These are phyloP conservation scores for Triticum turgidum DNA, from an alignment of 176 grass and related monocot species.

Conservation along the genomic window DNA sequence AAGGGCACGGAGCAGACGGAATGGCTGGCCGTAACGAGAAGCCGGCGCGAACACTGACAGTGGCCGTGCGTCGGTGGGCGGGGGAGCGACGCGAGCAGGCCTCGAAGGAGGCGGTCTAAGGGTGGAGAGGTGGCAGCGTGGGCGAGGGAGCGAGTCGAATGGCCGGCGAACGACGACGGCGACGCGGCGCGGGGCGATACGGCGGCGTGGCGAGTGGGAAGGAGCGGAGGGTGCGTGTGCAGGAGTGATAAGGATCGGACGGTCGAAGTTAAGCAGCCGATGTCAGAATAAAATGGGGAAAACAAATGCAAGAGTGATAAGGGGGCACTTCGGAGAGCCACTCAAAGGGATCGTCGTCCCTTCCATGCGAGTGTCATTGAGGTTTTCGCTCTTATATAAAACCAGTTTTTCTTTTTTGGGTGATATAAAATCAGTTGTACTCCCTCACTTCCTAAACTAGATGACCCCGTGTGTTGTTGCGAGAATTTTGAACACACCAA, in stretches of 20 bases:
- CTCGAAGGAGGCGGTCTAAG: not conserved
- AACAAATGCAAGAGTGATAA: not conserved
- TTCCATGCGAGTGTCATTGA: not conserved
- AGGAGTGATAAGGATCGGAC: conserved; percentile 44
- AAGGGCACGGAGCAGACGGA: not conserved
- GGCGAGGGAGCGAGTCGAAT: not conserved
- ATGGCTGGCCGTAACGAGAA: not conserved
- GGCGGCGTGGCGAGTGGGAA: not conserved
- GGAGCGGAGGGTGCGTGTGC: not conserved
- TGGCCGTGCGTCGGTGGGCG: not conserved
- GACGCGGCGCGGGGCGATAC: not conserved
- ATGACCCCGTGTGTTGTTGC: no score
- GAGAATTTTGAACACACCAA: no score
- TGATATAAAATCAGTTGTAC: no score
- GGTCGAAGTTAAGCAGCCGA: conserved; percentile 11
- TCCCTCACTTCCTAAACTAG: no score
- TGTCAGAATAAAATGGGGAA: not conserved
- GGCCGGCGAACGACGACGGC: not conserved
- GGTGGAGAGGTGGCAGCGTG: not conserved
- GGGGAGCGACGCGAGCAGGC: not conserved
- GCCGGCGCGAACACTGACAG: not conserved
- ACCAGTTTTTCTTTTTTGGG: no score
- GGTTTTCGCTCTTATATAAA: no score
- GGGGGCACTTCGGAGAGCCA: conserved; percentile 11
- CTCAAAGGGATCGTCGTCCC: not conserved